Evolutionary conservation across 1,139 yeast genomes (phyloP).

Genomic region (Pichia kudriavzevii): DNA sequence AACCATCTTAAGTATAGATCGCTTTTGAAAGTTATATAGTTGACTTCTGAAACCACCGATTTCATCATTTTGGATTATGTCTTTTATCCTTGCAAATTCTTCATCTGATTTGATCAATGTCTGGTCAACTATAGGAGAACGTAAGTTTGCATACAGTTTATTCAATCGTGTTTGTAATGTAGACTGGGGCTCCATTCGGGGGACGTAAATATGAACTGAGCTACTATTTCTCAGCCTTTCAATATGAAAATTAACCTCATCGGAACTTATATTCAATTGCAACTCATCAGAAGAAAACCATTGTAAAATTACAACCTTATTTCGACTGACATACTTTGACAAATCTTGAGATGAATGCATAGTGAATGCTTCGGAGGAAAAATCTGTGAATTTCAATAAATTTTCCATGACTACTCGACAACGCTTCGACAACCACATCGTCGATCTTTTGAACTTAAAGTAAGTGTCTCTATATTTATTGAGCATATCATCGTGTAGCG

Average conservation of each 20-base stretch:
- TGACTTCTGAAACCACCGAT: conserved; percentile 44
- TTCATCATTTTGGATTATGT: conserved; percentile 23
- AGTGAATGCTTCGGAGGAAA: conserved; percentile 27
- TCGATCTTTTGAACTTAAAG: conserved; percentile 26
- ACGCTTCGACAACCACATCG: conserved; percentile 26
- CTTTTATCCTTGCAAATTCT: conserved; percentile 16
- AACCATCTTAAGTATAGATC: conserved; percentile 53
- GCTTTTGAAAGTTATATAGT: conserved; percentile 50
- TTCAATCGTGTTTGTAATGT: conserved; percentile 26
- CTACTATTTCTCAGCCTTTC: conserved; percentile 29
- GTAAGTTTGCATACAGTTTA: conserved; percentile 33
- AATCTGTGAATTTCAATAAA: conserved; percentile 36
- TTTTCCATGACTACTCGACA: conserved; percentile 30
- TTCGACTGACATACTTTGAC: conserved; percentile 5
- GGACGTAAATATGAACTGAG: conserved; percentile 12
- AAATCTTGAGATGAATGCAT: conserved; percentile 11
- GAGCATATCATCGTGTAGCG: conserved; percentile 31
- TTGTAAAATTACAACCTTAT: conserved; percentile 12
- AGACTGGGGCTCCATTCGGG: too few species aligned
- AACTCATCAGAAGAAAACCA: conserved; percentile 9
- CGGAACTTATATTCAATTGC: too few species aligned
- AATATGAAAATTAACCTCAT: conserved; percentile 33
- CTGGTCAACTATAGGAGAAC: conserved; percentile 32
- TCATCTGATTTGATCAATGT: conserved; percentile 14
- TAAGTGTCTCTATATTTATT: conserved; percentile 29